phyloP scores from a whole-genome alignment of 441 rosid species.

The Populus hybrid region DNA sequence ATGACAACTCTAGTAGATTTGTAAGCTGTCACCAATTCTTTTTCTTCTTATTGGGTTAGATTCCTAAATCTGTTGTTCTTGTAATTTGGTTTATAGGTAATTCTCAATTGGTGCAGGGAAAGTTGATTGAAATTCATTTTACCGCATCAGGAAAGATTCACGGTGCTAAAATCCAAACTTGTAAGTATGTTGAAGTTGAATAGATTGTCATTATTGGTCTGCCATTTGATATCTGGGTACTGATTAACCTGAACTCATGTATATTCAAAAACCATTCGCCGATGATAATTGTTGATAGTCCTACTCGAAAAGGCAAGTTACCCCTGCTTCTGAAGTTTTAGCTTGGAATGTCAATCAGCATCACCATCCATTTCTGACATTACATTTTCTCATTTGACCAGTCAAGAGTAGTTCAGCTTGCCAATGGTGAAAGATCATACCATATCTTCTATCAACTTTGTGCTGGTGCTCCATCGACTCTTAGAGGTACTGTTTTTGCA shows the following conservation, averaged over 20 bases:
- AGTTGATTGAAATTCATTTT: conserved; percentile 85
- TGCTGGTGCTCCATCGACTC: conserved; percentile 84
- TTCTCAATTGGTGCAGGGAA: conserved; percentile 55
- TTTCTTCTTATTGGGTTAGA: neutral
- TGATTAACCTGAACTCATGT: conserved; percentile 37
- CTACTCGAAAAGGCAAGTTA: conserved; percentile 86
- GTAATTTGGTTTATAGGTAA: conserved; percentile 6
- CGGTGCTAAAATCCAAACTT: conserved; percentile 84
- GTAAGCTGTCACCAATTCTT: conserved; percentile 43
- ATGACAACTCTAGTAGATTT: conserved; percentile 93
- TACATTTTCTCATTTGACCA: conserved; percentile 41
- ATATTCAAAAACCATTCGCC: conserved; percentile 23
- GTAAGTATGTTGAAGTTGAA: conserved; percentile 48
- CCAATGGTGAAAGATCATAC: conserved; percentile 86
- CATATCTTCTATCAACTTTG: conserved; percentile 93
- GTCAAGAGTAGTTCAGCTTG: conserved; percentile 95
- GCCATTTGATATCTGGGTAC: conserved; percentile 3
- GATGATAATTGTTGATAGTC: conserved; percentile 41
- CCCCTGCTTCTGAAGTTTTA: conserved; percentile 14
- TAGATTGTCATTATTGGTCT: conserved; percentile 9
- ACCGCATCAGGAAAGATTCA: conserved; percentile 74
- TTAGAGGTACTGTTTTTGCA: conserved; percentile 57
- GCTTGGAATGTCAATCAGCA: conserved; percentile 14
- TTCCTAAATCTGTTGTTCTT: neutral
- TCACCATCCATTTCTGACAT: conserved; percentile 28